Base-by-base conservation (phyloP, 2,329 filamentous ascomycete genomes). In the Fusarium torulosum region DNA sequence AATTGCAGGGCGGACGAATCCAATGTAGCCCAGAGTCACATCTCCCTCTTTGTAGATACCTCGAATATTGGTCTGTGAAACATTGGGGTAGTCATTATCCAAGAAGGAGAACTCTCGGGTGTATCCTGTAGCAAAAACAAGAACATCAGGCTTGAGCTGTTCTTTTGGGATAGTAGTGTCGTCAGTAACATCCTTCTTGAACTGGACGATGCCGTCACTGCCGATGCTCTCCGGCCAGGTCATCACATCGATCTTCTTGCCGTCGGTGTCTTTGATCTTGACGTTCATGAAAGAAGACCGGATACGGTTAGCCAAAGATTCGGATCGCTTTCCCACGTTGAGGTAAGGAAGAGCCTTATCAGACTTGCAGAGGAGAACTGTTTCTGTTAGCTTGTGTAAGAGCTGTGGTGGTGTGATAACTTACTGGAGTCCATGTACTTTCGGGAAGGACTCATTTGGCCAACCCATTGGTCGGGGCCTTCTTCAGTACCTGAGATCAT, bases 1-100 rank as follows among this genome's bases (percentile, higher is more conserved):
- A 35, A 83, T 76, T 13, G 78, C 74, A 5, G 82, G 83, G 1
- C 83, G 78, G 7, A 84, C 75, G 55, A 84, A 84, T 10, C 83
- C 83, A 47, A 85, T 81, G 64, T 81, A 85, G 4, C 76, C 81
- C 0, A 84, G 66, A 0, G 76, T 76, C 2, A 80, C 74, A 33
- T 82, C 77, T 5, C 73, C 74, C 4, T 70, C 54, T 25, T 75
- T 77, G 73, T 88, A 88, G 45, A 90, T 79, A 19, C 83, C 79
- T n/a, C 85, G 82, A 15, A 88, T 82, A 60, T 83, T 81, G 20
- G 81, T 75, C 45, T 86, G 81, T 46, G 81, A 74, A 8, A 84
- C 81, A 7, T 75, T 77, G 0, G 84, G 81, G 53, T 82, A 83
- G 2, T 68, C 68, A 1, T 69, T 62, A 15, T 74, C 68, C 10